Conservation (phyloP, 306 rosid genomes). For the Gynostemma pentaphyllum region DNA sequence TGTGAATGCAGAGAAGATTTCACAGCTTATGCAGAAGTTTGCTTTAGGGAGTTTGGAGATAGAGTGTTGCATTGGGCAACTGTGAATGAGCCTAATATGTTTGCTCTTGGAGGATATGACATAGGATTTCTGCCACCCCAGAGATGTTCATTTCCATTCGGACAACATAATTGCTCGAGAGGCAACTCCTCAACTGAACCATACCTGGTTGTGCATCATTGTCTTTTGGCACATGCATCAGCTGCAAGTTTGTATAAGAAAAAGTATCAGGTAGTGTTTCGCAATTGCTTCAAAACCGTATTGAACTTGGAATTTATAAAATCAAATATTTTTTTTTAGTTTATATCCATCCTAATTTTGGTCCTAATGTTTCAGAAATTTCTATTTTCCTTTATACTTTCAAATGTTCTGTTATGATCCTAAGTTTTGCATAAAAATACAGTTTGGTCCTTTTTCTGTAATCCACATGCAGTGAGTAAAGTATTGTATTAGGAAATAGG, state of each 20-base stretch:
- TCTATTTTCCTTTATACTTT: too few relatives aligned
- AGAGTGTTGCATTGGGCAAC: conserved; percentile 47
- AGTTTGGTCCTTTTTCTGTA: too few relatives aligned
- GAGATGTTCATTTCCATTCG: conserved; percentile 53
- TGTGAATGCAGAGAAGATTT: conserved; percentile 52
- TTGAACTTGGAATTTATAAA: neutral
- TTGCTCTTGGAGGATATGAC: conserved; percentile 29
- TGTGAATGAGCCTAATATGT: conserved; percentile 50
- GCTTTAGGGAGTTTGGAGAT: conserved; percentile 68
- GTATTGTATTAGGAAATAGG: too few relatives aligned
- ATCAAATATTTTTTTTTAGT: too few relatives aligned
- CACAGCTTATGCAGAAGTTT: conserved; percentile 46
- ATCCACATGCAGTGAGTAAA: too few relatives aligned
- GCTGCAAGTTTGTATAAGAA: conserved; percentile 34
- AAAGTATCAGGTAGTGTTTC: conserved; percentile 24
- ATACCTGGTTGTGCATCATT: conserved; percentile 45
- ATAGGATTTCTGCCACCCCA: conserved; percentile 32
- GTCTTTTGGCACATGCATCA: conserved; percentile 55
- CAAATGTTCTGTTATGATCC: too few relatives aligned
- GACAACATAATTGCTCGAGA: conserved; percentile 4
- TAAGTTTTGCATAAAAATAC: too few relatives aligned
- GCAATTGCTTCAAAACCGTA: neutral
- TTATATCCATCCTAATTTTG: too few relatives aligned
- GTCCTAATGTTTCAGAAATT: too few relatives aligned
- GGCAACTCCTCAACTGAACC: conserved; percentile 60